Percentiles rank a stretch among this genome's conserved stretches.
Evolutionary conservation across 176 grass and related monocot genomes (phyloP).

Genomic region (Eremochloa ophiuroides): DNA sequence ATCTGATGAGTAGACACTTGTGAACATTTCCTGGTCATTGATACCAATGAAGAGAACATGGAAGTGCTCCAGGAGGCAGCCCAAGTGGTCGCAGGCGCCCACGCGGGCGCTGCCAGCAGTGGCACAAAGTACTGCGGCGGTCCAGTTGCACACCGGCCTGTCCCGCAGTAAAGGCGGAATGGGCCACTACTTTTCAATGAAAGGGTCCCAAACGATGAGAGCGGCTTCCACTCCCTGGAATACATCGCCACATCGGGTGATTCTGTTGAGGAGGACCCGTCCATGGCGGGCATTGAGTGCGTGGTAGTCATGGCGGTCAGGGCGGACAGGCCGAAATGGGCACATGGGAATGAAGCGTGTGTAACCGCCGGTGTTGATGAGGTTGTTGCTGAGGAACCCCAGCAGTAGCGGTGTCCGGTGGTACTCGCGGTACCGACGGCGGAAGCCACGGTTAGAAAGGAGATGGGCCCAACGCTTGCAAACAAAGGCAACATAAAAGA

Average conservation of each 20-base stretch:
- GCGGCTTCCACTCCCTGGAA: neutral
- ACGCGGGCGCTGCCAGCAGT: rapidly evolving
- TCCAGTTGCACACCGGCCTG: neutral
- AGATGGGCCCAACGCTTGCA: neutral
- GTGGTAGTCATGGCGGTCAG: too few relatives aligned
- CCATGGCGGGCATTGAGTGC: too few relatives aligned
- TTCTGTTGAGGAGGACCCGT: neutral
- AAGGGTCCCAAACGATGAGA: neutral
- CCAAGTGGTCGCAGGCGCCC: neutral
- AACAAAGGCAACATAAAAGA: neutral
- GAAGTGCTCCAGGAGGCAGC: neutral
- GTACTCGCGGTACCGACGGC: neutral
- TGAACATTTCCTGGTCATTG: neutral
- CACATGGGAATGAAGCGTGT: neutral
- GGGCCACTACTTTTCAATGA: neutral
- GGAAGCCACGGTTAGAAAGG: neutral
- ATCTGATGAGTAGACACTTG: neutral
- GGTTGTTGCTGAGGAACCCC: neutral
- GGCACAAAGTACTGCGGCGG: constrained; percentile 13
- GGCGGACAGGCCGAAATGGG: neutral
- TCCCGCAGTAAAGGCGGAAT: neutral
- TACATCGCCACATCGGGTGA: neutral
- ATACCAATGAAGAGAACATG: neutral
- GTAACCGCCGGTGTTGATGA: neutral
- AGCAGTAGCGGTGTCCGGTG: neutral